phyloP scores from a whole-genome alignment of 768 basidiomycete species.

The Mycena vitilis region DNA sequence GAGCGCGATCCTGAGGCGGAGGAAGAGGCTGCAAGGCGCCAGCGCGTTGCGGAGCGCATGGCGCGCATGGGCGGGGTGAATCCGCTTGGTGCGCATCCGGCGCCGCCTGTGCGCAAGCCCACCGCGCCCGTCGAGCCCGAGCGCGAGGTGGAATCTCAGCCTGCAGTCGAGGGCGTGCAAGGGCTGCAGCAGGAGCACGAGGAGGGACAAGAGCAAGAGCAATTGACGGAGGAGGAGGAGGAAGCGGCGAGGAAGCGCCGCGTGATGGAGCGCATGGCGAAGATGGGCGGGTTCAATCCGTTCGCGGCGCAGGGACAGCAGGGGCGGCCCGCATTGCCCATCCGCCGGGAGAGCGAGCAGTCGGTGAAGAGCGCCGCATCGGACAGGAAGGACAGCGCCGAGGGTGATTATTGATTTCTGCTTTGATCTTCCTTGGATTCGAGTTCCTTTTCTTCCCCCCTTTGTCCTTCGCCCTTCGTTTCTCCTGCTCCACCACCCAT shows the following conservation, averaged over 20 bases:
- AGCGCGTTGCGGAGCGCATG: conserved; percentile 58
- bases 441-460: conserved; percentile 20
- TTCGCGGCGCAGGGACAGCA: conserved; percentile 54
- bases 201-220: background rate
- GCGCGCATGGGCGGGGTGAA: conserved; percentile 79
- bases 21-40: conserved; percentile 50
- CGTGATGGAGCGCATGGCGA: conserved; percentile 66
- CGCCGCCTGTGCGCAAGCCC: conserved; percentile 38
- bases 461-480: background rate
- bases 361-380: conserved; percentile 29
- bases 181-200: background rate
- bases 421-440: conserved; percentile 35
- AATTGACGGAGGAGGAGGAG: conserved; percentile 42
- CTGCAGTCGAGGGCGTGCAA: conserved; percentile 12
- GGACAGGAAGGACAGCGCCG: conserved; percentile 31
- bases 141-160: no score
- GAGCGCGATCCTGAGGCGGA: conserved; percentile 49
- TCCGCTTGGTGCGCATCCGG: conserved; percentile 53
- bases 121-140: conserved; percentile 29
- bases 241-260: conserved; percentile 66
- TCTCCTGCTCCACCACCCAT: background rate
- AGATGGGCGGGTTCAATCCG: conserved; percentile 68
- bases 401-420: conserved; percentile 56
- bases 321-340: conserved; percentile 29
- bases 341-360: conserved; percentile 26